Evolutionary conservation across 2,329 filamentous ascomycete species (phyloP).

Genomic region (Colletotrichum sidae): DNA sequence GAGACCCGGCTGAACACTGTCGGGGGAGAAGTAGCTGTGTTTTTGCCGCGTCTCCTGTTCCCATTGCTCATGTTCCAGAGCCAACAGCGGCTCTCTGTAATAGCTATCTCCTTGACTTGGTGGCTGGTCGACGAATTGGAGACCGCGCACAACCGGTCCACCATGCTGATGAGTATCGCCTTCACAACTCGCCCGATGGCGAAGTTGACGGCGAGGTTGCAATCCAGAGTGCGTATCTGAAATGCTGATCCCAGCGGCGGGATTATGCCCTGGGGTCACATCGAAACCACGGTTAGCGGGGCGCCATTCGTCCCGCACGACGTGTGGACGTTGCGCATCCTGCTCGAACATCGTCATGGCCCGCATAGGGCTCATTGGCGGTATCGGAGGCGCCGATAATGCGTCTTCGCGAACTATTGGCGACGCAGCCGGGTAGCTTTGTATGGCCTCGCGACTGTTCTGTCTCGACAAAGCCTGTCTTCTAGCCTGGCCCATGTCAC

Average conservation of each 20-base stretch:
- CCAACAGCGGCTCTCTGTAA: slow-evolving; percentile 33
- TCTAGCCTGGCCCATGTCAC: slow-evolving; percentile 17
- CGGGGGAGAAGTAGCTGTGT: slow-evolving; percentile 40
- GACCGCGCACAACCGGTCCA: slow-evolving; percentile 29
- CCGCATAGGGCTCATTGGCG: slow-evolving; percentile 41
- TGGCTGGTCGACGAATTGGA: slow-evolving; percentile 31
- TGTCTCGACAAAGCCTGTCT: slow-evolving; percentile 36
- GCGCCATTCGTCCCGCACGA: slow-evolving; percentile 6
- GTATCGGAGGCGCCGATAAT: slow-evolving; percentile 39
- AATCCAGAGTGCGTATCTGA: neutral
- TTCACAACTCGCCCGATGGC: slow-evolving; percentile 50
- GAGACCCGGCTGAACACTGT: slow-evolving; percentile 49
- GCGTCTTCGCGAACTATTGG: slow-evolving; percentile 30
- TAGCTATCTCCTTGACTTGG: slow-evolving; percentile 29
- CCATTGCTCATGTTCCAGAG: slow-evolving; percentile 40
- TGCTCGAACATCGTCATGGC: slow-evolving; percentile 16
- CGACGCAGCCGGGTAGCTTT: slow-evolving; percentile 39
- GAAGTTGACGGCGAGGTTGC: slow-evolving; percentile 40
- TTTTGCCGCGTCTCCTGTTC: slow-evolving; percentile 40
- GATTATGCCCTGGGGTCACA: no score
- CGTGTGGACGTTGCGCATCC: slow-evolving; percentile 31
- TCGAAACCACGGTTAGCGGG: slow-evolving; percentile 7
- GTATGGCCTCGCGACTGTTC: slow-evolving; percentile 39
- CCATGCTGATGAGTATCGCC: slow-evolving; percentile 38
- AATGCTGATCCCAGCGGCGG: no score